Percentiles rank a stretch among this genome's conserved stretches.
phyloP scores from a whole-genome alignment of 2,329 filamentous ascomycete genomes.

The Ophiostoma triangulosporum region DNA sequence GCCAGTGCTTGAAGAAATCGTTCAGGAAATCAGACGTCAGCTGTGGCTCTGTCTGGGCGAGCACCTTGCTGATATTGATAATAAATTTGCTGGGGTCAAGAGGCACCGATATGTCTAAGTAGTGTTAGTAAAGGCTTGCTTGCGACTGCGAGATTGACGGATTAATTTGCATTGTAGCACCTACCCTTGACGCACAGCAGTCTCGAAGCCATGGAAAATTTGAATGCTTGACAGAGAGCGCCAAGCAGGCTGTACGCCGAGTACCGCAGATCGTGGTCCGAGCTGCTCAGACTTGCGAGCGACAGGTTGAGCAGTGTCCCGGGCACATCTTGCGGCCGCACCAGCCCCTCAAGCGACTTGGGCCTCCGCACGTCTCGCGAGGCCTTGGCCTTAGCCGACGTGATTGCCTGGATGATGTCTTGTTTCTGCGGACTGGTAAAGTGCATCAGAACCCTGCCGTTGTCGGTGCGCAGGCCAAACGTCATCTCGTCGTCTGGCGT shows the following conservation, averaged over 20 bases:
- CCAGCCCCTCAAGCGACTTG: slow-evolving; percentile 50
- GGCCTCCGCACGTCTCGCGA: slow-evolving; percentile 49
- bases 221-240: slow-evolving; percentile 53
- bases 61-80: slow-evolving; percentile 48
- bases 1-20: slow-evolving; percentile 63
- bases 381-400: slow-evolving; percentile 39
- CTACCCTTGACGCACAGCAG: slow-evolving; percentile 49
- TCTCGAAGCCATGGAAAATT: slow-evolving; percentile 47
- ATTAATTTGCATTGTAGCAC: slow-evolving; percentile 8
- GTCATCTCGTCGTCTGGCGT: slow-evolving; percentile 53
- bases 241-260: slow-evolving; percentile 56
- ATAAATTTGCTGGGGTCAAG: slow-evolving; percentile 51
- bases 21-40: slow-evolving; percentile 56
- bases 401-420: slow-evolving; percentile 50
- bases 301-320: slow-evolving; percentile 56
- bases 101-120: slow-evolving; percentile 46
- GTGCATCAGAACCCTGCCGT: slow-evolving; percentile 58
- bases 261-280: slow-evolving; percentile 44
- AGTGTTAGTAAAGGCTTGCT: neutral
- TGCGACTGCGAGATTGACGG: too few relatives aligned
- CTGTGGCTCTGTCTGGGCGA: slow-evolving; percentile 51
- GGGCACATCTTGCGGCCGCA: slow-evolving; percentile 56
- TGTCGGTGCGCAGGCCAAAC: slow-evolving; percentile 54
- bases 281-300: slow-evolving; percentile 51
- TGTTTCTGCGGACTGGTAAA: slow-evolving; percentile 53